Conservation (phyloP, 306 rosid genomes). For the Clitoria ternatea region DNA sequence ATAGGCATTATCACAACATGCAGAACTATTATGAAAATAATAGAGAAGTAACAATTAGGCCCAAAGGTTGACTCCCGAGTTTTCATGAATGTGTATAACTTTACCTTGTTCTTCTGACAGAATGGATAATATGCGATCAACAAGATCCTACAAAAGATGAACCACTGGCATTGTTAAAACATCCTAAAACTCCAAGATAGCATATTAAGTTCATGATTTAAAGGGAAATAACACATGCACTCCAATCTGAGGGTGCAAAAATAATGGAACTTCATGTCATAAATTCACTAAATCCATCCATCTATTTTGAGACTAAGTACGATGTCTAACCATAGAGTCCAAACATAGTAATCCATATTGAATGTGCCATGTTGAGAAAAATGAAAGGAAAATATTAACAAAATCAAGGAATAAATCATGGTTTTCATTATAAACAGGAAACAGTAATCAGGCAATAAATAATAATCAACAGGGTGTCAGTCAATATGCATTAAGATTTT, state of each 20-base stretch:
- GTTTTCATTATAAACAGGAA: background rate
- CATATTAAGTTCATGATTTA: background rate
- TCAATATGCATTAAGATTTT: constrained; percentile 1
- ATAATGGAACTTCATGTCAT: background rate
- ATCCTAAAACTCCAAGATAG: constrained; percentile 20
- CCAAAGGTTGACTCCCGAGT: background rate
- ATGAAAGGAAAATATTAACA: background rate
- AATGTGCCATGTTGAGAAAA: background rate
- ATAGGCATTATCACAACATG: background rate
- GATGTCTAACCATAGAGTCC: background rate
- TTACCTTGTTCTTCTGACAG: constrained; percentile 88
- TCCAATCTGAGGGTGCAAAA: background rate
- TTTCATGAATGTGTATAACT: background rate
- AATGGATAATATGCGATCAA: constrained; percentile 65
- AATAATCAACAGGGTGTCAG: background rate
- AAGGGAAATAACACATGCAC: constrained; percentile 3
- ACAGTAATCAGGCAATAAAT: constrained; percentile 1
- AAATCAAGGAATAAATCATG: background rate
- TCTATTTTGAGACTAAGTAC: background rate
- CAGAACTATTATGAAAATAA: constrained; percentile 13
- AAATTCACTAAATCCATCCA: background rate
- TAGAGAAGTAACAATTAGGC: background rate
- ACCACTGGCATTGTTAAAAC: constrained; percentile 2
- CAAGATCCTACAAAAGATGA: constrained; percentile 66
- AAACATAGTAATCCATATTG: background rate